Evolutionary conservation across 495 filamentous ascomycete species (phyloP), one percentile per base, ranked within the genome.

Genomic region (Xylaria acuta): DNA sequence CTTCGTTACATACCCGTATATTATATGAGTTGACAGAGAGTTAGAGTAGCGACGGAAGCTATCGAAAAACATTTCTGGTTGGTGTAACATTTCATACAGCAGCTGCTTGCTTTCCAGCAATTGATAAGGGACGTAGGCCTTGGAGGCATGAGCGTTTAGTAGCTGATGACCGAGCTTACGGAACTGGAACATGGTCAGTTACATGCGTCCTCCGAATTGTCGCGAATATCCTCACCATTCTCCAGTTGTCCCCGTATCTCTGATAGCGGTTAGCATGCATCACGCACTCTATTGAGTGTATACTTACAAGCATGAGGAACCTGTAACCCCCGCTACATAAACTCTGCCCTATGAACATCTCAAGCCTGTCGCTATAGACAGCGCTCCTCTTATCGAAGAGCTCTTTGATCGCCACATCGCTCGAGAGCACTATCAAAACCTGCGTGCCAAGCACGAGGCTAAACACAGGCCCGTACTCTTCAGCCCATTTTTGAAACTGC

Each of bases 401-500:
- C 25, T 56, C 51, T 56, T 56, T 56, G n/a, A 56, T 56, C 12
- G 51, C 51, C 3, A 56, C 51, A 18, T 56, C 51, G 27, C 51
- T 56, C 51, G 51, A 56, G 51, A 56, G 51, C 25, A 56, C 51
- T 56, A 56, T 32, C 12, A 56, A 30, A 14, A 56, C 51, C 25
- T 56, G 51, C 22, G 51, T 56, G 5, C 51, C 51, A 7, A 56
- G 51, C 5, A 56, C 16, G 25, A 56, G 51, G 12, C 51, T 56
- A 32, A 56, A 56, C 51, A 56, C 51, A 11, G 51, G 51, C 27
- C 51, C 51, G 51, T 56, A 56, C 25, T 56, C 51, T 56, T 56
- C 51, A 56, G 51, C 51, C 51, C 51, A 56, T 56, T 56, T 56
- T 30, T 56, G 51, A 30, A 56, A 56, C 53, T 56, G 27, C 27